Percentiles rank a stretch among this genome's conserved stretches.
These are phyloP conservation scores for Suillus americanus DNA, from an alignment of 768 basidiomycete species.

Conservation along the genomic window DNA sequence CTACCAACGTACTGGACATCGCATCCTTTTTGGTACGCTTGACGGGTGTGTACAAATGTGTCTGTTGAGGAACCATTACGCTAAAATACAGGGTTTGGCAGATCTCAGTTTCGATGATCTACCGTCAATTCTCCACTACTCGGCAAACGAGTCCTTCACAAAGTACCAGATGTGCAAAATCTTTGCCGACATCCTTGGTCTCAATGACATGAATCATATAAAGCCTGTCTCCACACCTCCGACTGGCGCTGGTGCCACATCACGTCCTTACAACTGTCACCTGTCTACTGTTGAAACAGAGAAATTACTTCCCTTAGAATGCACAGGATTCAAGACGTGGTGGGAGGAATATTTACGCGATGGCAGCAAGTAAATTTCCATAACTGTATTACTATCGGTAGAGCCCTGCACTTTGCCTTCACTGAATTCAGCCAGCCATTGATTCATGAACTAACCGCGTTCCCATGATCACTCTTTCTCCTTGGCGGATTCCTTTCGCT, in stretches of 20 bases:
- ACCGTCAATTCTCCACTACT: conserved; percentile 84
- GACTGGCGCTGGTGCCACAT: conserved; percentile 60
- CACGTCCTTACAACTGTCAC: conserved; percentile 78
- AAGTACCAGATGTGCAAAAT: conserved; percentile 92
- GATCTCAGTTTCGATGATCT: conserved; percentile 39
- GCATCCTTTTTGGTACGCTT: conserved; percentile 81
- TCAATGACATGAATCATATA: conserved; percentile 70
- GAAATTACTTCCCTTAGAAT: conserved; percentile 56
- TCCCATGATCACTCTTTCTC: neutral
- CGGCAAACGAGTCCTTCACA: conserved; percentile 77
- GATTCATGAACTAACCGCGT: neutral
- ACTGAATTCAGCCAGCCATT: too few relatives aligned
- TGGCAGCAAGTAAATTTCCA: conserved; percentile 11
- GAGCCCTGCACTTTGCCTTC: neutral
- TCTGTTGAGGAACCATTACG: neutral
- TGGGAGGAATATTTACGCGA: conserved; percentile 57
- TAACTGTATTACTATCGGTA: neutral
- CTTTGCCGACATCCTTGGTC: conserved; percentile 66
- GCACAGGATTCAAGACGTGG: conserved; percentile 81
- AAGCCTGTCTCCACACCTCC: conserved; percentile 70
- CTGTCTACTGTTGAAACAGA: conserved; percentile 78
- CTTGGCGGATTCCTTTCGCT: neutral
- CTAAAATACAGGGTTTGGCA: conserved; percentile 15
- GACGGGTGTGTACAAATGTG: conserved; percentile 45
- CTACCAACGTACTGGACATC: conserved; percentile 88